These are phyloP conservation scores for Conticribra guillardii DNA, from an alignment of 108 stramenopile species.

Conservation along the genomic window DNA sequence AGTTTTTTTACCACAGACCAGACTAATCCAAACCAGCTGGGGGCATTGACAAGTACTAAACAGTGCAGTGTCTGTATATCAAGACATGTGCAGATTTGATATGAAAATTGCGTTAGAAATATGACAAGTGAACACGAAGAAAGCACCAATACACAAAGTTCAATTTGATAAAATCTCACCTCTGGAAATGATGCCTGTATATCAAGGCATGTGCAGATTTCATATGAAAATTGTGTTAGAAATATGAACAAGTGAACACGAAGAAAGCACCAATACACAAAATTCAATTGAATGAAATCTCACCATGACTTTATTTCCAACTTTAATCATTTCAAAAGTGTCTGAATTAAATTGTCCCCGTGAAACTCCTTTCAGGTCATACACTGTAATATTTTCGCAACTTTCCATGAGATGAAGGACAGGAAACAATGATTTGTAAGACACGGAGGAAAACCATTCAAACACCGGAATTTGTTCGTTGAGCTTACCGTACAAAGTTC, in stretches of 20 bases:
- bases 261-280: neutral
- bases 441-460: neutral
- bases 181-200: neutral
- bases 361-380: conserved; percentile 47
- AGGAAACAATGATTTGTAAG: neutral
- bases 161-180: conserved; percentile 21
- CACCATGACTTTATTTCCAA: conserved; percentile 32
- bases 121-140: neutral
- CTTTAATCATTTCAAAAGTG: conserved; percentile 48
- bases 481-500: conserved; percentile 31
- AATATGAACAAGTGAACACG: neutral
- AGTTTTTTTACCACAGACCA: conserved; percentile 45
- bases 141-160: neutral
- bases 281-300: conserved; percentile 21
- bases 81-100: neutral
- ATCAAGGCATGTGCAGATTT: neutral
- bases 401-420: neutral
- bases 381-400: conserved; percentile 32
- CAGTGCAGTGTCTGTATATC: conserved; percentile 36
- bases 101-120: neutral
- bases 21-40: conserved; percentile 41
- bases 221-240: neutral
- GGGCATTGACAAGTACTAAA: conserved; percentile 45
- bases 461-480: neutral
- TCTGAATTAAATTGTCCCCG: conserved; percentile 30